Base-by-base conservation (phyloP, 164 flowering plant species). In the Paratinospora sagittata region DNA sequence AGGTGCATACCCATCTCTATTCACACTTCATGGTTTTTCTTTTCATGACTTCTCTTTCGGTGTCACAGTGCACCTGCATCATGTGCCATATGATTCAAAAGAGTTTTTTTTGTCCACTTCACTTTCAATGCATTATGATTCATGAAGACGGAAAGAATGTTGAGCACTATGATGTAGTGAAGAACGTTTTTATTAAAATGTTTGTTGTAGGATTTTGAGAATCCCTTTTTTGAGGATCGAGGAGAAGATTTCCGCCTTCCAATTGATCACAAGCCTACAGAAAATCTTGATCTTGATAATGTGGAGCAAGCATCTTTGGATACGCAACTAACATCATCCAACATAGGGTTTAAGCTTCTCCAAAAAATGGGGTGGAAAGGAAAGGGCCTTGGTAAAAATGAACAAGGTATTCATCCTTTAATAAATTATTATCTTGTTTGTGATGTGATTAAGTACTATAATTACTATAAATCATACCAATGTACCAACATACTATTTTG, bases 311-410 rank as follows among this genome's bases (percentile, higher is more conserved):
- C 97, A 70, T 88, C 97, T 26, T 74, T 92, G 71, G 99, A 95
- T 75, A 91, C 87, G 26, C 89, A 88, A 55, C 69, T 93, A 77
- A 79, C 91, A 30, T 88, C 98, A 65, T 91, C 97, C 30, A 96
- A 96, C 78, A 60, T 96, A 73, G 99, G 98, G 37, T 96, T 85
- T 81, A 87, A 85, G 83, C 95, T 96, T 77, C 93, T 95, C 52
- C 97, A 89, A 63, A 95, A 92, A 76, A 92, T 95, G 99, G 99
- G 98, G 8, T 95, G 99, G 99, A 95, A 91, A 82, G 99, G 99
- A 49, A 90, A 91, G 72, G 99, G 99, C 41, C 98, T 95, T 72
- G 99, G 99, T 68, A 95, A 91, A 82, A 79, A 95, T 80, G 98
- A 92, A 73, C 98, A 94, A 84, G 98, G 98, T 92, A 83, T 16